These are phyloP conservation scores for Leccinum arenicola DNA, from an alignment of 768 basidiomycete genomes.

Conservation along the genomic window DNA sequence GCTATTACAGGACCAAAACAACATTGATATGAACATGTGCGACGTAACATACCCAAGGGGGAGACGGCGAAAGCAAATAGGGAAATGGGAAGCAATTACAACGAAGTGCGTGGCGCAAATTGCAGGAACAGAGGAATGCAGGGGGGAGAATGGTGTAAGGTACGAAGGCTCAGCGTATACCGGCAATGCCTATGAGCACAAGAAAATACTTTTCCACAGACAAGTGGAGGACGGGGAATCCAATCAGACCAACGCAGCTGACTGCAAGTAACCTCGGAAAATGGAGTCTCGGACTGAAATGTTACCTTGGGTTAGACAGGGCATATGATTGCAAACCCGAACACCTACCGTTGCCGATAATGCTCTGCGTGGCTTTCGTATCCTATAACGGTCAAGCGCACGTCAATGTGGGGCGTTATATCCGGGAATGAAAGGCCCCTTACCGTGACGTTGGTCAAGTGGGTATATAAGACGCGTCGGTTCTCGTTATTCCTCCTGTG, in stretches of 20 bases:
- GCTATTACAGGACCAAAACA: constrained; percentile 16
- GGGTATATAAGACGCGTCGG: constrained; percentile 75
- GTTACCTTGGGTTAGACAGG: constrained; percentile 8
- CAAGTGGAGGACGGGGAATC: constrained; percentile 12
- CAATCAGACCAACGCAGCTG: constrained; percentile 59
- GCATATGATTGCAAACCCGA: background rate
- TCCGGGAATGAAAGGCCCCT: constrained; percentile 16
- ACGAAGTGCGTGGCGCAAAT: background rate
- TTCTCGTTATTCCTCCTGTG: constrained; percentile 79
- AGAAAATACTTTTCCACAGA: background rate
- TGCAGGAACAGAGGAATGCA: constrained; percentile 4
- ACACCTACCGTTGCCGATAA: constrained; percentile 73
- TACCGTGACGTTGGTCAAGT: constrained; percentile 80
- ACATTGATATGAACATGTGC: constrained; percentile 7
- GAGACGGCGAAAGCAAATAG: background rate
- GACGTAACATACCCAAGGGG: background rate
- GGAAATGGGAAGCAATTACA: constrained; percentile 7
- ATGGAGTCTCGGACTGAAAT: constrained; percentile 66
- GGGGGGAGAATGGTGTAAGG: background rate
- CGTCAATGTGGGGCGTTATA: background rate
- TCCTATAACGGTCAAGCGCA: constrained; percentile 44
- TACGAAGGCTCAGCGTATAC: constrained; percentile 1
- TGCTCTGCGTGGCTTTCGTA: constrained; percentile 78
- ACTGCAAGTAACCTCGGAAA: constrained; percentile 71
- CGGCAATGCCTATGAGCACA: constrained; percentile 6